Evolutionary conservation across 1,139 yeast species (phyloP).

Genomic region (Candida sp.): DNA sequence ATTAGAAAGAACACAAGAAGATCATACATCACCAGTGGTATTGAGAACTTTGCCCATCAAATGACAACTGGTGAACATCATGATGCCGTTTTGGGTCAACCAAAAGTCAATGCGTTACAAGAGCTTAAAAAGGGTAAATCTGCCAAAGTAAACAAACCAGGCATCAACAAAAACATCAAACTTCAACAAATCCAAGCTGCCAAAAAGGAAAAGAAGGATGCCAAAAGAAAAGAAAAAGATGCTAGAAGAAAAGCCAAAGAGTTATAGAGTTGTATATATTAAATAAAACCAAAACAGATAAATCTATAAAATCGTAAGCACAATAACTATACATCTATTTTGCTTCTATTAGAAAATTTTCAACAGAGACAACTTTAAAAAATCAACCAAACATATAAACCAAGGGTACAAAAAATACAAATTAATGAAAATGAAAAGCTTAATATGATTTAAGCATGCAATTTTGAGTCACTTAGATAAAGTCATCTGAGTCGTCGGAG

Average conservation of each 20-base stretch:
- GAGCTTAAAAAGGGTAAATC: constrained; percentile 45
- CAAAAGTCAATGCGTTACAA: constrained; percentile 66
- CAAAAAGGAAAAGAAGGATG: constrained; percentile 8
- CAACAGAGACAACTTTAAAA: constrained; percentile 2
- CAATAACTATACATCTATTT: constrained; percentile 1
- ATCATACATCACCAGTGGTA: constrained; percentile 83
- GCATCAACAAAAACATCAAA: constrained; percentile 10
- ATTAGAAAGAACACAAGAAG: constrained; percentile 68
- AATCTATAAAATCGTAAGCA: not conserved
- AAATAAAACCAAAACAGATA: not conserved
- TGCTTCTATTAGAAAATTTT: constrained; percentile 1
- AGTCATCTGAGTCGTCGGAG: constrained; percentile 67
- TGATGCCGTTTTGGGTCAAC: constrained; percentile 66
- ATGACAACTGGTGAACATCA: constrained; percentile 73
- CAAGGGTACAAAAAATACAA: constrained; percentile 2
- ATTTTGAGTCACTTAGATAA: constrained; percentile 23
- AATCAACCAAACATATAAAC: constrained; percentile 3
- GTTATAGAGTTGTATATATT: not conserved
- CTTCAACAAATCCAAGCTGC: constrained; percentile 6
- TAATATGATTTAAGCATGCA: constrained; percentile 2
- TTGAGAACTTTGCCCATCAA: constrained; percentile 80
- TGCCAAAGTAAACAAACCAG: constrained; percentile 9
- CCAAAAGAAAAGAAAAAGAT: constrained; percentile 4
- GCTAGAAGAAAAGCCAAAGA: not conserved
- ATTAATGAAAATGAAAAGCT: not conserved